A percentile compares a stretch with the other conserved stretches of the same genome.
phyloP scores from a whole-genome alignment of 1,284 basidiomycete species.

The Papiliotrema nemorosa region DNA sequence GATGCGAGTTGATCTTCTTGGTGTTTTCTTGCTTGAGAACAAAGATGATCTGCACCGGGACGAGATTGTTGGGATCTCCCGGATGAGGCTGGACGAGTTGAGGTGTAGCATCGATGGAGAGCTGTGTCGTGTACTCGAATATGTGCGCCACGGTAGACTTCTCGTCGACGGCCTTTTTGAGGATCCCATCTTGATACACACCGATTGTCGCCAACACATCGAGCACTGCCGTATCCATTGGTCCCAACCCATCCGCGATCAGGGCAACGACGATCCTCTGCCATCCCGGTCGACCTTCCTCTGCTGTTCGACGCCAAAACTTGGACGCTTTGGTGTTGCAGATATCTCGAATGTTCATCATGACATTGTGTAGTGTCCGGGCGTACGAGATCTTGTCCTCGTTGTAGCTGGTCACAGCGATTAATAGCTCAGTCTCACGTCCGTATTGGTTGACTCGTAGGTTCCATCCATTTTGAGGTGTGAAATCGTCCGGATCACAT shows the following conservation, averaged over 20 bases:
- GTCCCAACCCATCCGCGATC: constrained; percentile 89
- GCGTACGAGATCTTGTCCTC: constrained; percentile 89
- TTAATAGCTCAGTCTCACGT: constrained; percentile 87
- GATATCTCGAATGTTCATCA: constrained; percentile 97
- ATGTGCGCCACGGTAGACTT: constrained; percentile 90
- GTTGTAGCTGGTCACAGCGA: constrained; percentile 70
- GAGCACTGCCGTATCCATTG: constrained; percentile 92
- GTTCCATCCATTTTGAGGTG: constrained; percentile 70
- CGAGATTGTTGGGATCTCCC: constrained; percentile 82
- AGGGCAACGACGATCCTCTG: constrained; percentile 85
- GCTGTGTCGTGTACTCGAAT: constrained; percentile 88
- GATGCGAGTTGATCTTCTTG: constrained; percentile 88
- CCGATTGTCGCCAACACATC: constrained; percentile 84
- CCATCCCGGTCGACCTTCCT: constrained; percentile 87
- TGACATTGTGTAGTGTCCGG: constrained; percentile 88
- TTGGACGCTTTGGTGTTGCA: constrained; percentile 93
- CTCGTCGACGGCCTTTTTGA: constrained; percentile 87
- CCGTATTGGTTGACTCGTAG: constrained; percentile 80
- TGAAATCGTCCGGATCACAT: constrained; percentile 91
- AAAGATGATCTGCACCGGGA: constrained; percentile 94
- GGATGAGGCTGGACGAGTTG: constrained; percentile 84
- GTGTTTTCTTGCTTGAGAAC: constrained; percentile 95
- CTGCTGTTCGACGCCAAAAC: constrained; percentile 79
- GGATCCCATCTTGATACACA: constrained; percentile 88
- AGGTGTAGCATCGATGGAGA: constrained; percentile 85